A percentile compares a stretch with the other conserved stretches of the same genome.
These are phyloP conservation scores for Noccaea bulbosa DNA, from an alignment of 345 rosid genomes.

Conservation along the genomic window DNA sequence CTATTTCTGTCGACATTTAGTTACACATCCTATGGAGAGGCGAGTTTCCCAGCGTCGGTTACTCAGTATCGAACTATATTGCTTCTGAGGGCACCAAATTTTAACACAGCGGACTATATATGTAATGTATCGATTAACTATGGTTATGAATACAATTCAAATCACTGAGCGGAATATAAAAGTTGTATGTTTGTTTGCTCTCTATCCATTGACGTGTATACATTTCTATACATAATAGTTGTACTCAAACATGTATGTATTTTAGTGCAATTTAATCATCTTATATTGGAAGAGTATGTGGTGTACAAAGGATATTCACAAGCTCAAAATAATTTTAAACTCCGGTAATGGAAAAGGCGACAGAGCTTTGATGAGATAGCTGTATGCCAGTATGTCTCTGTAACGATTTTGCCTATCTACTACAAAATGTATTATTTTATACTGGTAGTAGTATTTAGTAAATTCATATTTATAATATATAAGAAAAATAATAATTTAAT, in stretches of 20 bases:
- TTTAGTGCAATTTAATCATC: not conserved
- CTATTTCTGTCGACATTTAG: constrained; percentile 6
- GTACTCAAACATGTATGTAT: constrained; percentile 18
- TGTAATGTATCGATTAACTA: too few relatives aligned
- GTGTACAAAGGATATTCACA: constrained; percentile 43
- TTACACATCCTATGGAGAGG: not conserved
- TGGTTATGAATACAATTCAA: too few relatives aligned
- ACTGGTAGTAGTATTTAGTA: too few relatives aligned
- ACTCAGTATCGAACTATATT: too few relatives aligned
- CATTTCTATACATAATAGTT: constrained; percentile 9
- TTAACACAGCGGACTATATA: too few relatives aligned
- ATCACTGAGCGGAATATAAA: not conserved
- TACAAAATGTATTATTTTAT: not conserved
- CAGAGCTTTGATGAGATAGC: constrained; percentile 46
- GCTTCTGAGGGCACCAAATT: too few relatives aligned
- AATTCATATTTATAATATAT: too few relatives aligned
- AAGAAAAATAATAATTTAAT: too few relatives aligned
- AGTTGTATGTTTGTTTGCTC: constrained; percentile 7
- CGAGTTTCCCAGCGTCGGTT: not conserved
- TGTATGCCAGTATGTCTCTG: constrained; percentile 28
- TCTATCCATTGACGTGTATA: not conserved
- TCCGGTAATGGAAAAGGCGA: constrained; percentile 39
- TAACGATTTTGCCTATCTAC: constrained; percentile 32
- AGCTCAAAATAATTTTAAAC: constrained; percentile 15
- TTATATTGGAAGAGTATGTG: constrained; percentile 15